These are phyloP conservation scores for Amanita phalloides DNA, from an alignment of 768 basidiomycete species.

Conservation along the genomic window DNA sequence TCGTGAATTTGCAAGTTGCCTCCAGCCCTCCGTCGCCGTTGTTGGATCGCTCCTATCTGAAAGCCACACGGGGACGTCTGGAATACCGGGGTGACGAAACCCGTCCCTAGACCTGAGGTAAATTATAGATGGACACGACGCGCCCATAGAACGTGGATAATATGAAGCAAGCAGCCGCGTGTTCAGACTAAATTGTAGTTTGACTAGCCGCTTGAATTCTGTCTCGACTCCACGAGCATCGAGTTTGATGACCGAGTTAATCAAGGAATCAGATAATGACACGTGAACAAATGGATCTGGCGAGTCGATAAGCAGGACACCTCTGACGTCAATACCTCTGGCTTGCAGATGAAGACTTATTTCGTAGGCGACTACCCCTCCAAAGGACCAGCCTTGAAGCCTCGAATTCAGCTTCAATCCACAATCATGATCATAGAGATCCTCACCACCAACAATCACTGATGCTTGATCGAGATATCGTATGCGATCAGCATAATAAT, in stretches of 20 bases:
- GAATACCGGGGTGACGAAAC: constrained; percentile 21
- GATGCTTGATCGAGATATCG: constrained; percentile 21
- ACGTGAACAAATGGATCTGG: constrained; percentile 45
- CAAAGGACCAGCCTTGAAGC: constrained; percentile 65
- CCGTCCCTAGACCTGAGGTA: constrained; percentile 44
- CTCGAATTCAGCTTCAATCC: not conserved
- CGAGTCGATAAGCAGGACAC: constrained; percentile 58
- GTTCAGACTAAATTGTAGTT: constrained; percentile 39
- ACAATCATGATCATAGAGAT: not conserved
- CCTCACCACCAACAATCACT: constrained; percentile 50
- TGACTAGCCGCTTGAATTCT: constrained; percentile 25
- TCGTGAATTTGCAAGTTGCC: constrained; percentile 21
- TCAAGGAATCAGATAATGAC: constrained; percentile 39
- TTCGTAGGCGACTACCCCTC: constrained; percentile 64
- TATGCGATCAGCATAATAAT: constrained; percentile 34
- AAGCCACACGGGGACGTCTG: constrained; percentile 41
- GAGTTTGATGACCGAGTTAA: constrained; percentile 33
- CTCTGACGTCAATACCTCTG: constrained; percentile 34
- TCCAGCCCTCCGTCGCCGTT: constrained; percentile 34
- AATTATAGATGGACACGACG: constrained; percentile 24
- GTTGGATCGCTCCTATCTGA: constrained; percentile 27
- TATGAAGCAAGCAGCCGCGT: constrained; percentile 37
- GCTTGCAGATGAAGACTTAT: constrained; percentile 37
- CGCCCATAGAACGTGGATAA: constrained; percentile 17
- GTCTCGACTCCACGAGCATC: constrained; percentile 17